Evolutionary conservation across 1,139 yeast genomes (phyloP).

Genomic region (Yarrowia galli): DNA sequence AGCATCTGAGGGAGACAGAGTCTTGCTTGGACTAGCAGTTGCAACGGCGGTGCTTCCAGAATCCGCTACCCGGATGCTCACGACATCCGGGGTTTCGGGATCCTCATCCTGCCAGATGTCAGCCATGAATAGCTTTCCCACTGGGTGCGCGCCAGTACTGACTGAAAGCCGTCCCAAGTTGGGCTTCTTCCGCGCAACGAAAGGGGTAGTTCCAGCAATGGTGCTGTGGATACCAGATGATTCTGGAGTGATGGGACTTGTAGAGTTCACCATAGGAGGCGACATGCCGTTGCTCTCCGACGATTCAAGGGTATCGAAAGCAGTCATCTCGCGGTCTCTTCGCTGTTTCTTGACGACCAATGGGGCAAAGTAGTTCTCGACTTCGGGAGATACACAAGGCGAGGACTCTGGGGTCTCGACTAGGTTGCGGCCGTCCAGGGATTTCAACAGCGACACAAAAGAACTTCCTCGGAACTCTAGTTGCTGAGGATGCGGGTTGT

Average conservation of each 20-base stretch:
- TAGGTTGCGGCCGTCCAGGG: conserved; percentile 11
- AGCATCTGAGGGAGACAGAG: conserved; percentile 19
- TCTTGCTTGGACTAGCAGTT: not conserved
- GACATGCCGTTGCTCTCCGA: conserved; percentile 23
- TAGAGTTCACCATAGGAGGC: conserved; percentile 9
- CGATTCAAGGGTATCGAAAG: conserved; percentile 23
- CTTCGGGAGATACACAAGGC: conserved; percentile 14
- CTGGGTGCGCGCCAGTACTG: conserved; percentile 14
- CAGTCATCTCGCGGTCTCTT: not conserved
- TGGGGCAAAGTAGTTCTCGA: conserved; percentile 16
- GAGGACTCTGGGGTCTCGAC: not conserved
- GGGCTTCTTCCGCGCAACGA: not conserved
- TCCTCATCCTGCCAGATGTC: conserved; percentile 28
- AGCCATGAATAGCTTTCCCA: conserved; percentile 3
- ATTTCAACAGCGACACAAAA: conserved; percentile 2
- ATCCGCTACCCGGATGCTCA: not conserved
- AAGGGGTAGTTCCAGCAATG: conserved; percentile 22
- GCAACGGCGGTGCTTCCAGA: not conserved
- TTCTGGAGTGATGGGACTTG: conserved; percentile 26
- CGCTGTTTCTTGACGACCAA: conserved; percentile 16
- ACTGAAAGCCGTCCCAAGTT: conserved; percentile 6
- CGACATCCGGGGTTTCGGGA: not conserved
- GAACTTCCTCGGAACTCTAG: conserved; percentile 14
- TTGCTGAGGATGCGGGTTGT: conserved; percentile 25
- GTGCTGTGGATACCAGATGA: conserved; percentile 12